Percentiles rank a stretch among this genome's conserved stretches.
Evolutionary conservation across 441 rosid species (phyloP).

Genomic region (Gossypium armourianum): DNA sequence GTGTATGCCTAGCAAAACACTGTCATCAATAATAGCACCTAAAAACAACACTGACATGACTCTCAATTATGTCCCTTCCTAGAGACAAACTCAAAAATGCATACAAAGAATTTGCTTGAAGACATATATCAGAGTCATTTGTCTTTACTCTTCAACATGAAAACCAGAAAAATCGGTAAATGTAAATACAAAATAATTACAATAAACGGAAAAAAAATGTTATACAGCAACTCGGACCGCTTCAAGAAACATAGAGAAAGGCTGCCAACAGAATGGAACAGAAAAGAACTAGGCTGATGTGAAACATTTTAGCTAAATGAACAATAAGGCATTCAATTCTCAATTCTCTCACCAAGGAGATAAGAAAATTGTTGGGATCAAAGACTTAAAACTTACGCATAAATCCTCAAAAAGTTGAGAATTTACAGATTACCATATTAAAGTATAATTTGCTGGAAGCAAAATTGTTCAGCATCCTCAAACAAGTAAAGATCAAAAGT

Average conservation of each 20-base stretch:
- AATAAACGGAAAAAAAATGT: neutral
- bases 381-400: neutral
- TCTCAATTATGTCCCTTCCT: neutral
- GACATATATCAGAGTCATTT: neutral
- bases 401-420: neutral
- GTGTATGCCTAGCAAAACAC: constrained; percentile 40
- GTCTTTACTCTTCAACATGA: constrained; percentile 3
- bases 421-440: neutral
- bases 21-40: constrained; percentile 3
- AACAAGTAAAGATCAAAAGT: constrained; percentile 5
- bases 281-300: neutral
- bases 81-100: neutral
- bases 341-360: neutral
- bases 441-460: neutral
- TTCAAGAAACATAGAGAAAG: constrained; percentile 4
- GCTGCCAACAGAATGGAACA: neutral
- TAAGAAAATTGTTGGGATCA: neutral
- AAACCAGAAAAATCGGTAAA: neutral
- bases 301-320: neutral
- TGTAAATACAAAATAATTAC: neutral
- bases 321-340: neutral
- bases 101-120: neutral
- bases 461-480: neutral
- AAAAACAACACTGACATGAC: constrained; percentile 3
- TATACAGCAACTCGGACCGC: neutral